Evolutionary conservation across 2,329 filamentous ascomycete genomes (phyloP), one percentile per base, ranked within the genome.

Genomic region (Sarocladium strictum): DNA sequence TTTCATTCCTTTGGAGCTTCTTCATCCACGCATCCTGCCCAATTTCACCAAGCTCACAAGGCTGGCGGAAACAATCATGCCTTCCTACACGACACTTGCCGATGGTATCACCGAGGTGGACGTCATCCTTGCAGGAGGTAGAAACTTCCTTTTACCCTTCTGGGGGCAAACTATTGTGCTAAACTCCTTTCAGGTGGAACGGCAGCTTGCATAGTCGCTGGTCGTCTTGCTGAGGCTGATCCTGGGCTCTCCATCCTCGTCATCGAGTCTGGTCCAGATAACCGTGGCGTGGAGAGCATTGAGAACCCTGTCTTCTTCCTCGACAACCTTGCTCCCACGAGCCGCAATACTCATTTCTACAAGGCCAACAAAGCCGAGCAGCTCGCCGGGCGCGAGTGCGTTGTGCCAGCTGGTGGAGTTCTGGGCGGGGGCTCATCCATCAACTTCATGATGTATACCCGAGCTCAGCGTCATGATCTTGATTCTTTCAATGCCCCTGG

Each of bases 201-300:
- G 3, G 72, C 76, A 35, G 76, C 73, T 26, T 75, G 75, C 59
- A 69, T 78, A 21, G 65, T 78, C 35, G 77, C 78, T 21, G 72
- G 70, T 3, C 69, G 78, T 43, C 71, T 81, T 3, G 73, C 76
- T 11, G 73, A 75, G 55, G 75, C 76, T 0, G 72, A 78, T 55
- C 76, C 74, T 1, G 65, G 67, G 32, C 67, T 80, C 2, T 73
- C 71, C 12, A 73, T 81, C 51, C 66, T 82, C 11, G 67, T 83
- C 12, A 72, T 83, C 45, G 80, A 83, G 60, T 67, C 70, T 23
- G 80, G 80, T 1, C 69, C 68, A 17, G 77, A 81, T 63, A 81
- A 77, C 60, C 73, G 74, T 57, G 68, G 77, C 58, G 68, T 75
- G 49, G 74, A 75, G 0, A 71, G 69, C 12, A 67, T 82, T 24